Percentiles rank a stretch among this genome's conserved stretches.
phyloP scores from a whole-genome alignment of 2,329 filamentous ascomycete species.

The Zymoseptoria pseudotritici region DNA sequence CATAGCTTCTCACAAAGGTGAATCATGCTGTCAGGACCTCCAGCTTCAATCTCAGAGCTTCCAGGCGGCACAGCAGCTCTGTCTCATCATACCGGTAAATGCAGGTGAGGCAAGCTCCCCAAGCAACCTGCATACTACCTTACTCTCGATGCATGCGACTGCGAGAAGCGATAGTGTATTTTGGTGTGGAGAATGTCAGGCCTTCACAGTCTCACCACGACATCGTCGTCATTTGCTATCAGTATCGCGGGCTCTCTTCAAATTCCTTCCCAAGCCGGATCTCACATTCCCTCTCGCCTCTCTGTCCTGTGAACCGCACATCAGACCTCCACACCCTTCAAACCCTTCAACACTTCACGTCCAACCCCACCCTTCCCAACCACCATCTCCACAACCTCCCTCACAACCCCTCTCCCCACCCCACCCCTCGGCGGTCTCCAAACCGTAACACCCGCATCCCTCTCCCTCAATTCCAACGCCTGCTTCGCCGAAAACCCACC shows the following conservation, averaged over 20 bases:
- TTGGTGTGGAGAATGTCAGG: too few species aligned
- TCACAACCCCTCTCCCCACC: slow-evolving; percentile 65
- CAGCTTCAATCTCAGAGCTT: background rate
- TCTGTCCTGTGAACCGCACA: background rate
- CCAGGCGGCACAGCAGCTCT: background rate
- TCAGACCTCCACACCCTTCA: slow-evolving; percentile 62
- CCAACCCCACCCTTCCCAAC: slow-evolving; percentile 72
- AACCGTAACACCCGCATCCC: slow-evolving; percentile 48
- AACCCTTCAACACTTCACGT: slow-evolving; percentile 73
- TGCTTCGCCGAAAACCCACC: slow-evolving; percentile 36
- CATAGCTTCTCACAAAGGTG: background rate
- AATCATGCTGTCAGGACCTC: background rate
- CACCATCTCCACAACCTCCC: slow-evolving; percentile 68
- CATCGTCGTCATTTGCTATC: background rate
- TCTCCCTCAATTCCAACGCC: slow-evolving; percentile 42
- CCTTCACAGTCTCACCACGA: background rate
- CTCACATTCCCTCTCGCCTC: background rate
- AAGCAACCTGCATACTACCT: background rate
- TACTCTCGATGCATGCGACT: background rate
- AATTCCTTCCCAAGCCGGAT: background rate
- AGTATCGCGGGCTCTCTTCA: background rate
- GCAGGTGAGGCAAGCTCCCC: background rate
- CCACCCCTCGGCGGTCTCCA: slow-evolving; percentile 84
- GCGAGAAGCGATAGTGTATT: background rate
- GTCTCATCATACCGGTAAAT: background rate